Conservation (phyloP, 352 stramenopile species). For the Phytophthora lateralis region DNA sequence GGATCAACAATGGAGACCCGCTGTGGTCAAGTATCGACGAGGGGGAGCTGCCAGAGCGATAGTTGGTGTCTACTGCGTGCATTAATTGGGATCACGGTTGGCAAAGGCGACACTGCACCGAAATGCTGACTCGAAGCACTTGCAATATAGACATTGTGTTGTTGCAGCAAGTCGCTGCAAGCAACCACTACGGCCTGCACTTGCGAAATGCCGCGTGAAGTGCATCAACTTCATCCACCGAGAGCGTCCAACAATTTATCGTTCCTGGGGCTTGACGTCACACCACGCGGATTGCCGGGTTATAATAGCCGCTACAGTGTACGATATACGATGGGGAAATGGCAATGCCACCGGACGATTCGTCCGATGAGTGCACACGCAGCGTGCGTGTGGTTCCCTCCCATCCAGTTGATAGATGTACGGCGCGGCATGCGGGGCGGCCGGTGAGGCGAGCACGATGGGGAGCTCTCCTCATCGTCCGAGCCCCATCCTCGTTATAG, state of each 20-base stretch:
- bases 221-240: constrained; percentile 1
- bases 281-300: too few species aligned
- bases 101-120: not conserved
- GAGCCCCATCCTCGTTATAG: constrained; percentile 27
- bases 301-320: too few species aligned
- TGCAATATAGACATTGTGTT: too few species aligned
- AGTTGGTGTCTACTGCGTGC: too few species aligned
- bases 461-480: not conserved
- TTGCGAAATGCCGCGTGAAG: too few species aligned
- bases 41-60: too few species aligned
- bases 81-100: not conserved
- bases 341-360: not conserved
- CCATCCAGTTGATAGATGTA: constrained; percentile 37
- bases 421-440: constrained; percentile 4
- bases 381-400: constrained; percentile 15
- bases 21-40: not conserved
- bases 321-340: too few species aligned
- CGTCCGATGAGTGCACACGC: too few species aligned
- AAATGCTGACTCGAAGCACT: not conserved
- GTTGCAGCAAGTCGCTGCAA: too few species aligned
- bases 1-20: not conserved
- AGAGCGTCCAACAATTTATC: too few species aligned
- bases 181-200: too few species aligned
- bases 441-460: constrained; percentile 12
- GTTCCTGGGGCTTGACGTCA: too few species aligned